Percentiles rank a stretch among this genome's conserved stretches.
These are phyloP conservation scores for Pyrus communis DNA, from an alignment of 306 rosid genomes.

Conservation along the genomic window DNA sequence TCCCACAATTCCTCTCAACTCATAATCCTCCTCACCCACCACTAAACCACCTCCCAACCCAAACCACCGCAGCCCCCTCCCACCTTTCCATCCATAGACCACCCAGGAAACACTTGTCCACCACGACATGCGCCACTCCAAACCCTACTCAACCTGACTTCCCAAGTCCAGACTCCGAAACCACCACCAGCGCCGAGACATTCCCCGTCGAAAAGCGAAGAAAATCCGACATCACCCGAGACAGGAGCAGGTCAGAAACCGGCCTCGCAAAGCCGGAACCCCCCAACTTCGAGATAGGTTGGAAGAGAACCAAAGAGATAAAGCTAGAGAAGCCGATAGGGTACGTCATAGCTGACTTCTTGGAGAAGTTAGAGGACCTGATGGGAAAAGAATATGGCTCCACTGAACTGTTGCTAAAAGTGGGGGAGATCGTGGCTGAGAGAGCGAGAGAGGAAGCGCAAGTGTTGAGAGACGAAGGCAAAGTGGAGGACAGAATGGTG, in stretches of 20 bases:
- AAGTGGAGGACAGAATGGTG: slow-evolving; percentile 88
- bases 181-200: slow-evolving; percentile 53
- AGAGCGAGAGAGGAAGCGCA: slow-evolving; percentile 89
- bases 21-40: neutral
- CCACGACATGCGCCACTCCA: slow-evolving; percentile 33
- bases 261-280: slow-evolving; percentile 53
- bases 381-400: slow-evolving; percentile 82
- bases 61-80: slow-evolving; percentile 21
- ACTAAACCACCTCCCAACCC: slow-evolving; percentile 16
- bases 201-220: slow-evolving; percentile 79
- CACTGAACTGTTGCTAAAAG: slow-evolving; percentile 57
- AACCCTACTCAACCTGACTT: slow-evolving; percentile 26
- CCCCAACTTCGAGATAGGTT: slow-evolving; percentile 74
- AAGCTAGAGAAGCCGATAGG: slow-evolving; percentile 69
- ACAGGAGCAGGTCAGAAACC: slow-evolving; percentile 26
- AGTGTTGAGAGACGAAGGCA: slow-evolving; percentile 61
- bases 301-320: slow-evolving; percentile 87
- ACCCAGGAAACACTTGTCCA: slow-evolving; percentile 26
- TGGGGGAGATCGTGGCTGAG: slow-evolving; percentile 81
- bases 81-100: slow-evolving; percentile 11
- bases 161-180: slow-evolving; percentile 36
- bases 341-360: slow-evolving; percentile 64
- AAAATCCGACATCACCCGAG: slow-evolving; percentile 58
- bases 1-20: slow-evolving; percentile 26
- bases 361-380: slow-evolving; percentile 69